A percentile compares a stretch with the other conserved stretches of the same genome.
Conservation (phyloP, 2,329 filamentous ascomycete genomes). For the Fusarium chlamydosporum region DNA sequence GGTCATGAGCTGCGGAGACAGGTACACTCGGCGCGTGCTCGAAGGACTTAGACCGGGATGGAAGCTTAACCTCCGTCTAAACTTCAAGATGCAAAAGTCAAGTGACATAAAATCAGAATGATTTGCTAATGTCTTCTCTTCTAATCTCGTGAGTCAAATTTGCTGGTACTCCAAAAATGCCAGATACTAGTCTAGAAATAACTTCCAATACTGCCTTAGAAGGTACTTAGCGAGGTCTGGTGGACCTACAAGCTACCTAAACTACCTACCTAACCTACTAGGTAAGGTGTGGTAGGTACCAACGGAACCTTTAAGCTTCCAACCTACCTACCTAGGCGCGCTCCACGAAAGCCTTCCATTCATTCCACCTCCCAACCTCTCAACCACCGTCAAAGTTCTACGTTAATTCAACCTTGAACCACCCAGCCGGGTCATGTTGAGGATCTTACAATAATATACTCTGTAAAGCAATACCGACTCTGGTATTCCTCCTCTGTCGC, state of each 20-base stretch:
- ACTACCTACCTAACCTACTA: background rate
- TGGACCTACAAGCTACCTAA: conserved; percentile 2
- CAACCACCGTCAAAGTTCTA: conserved; percentile 35
- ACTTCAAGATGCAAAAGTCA: background rate
- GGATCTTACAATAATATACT: conserved; percentile 24
- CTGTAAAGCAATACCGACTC: conserved; percentile 3
- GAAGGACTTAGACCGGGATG: background rate
- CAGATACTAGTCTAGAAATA: background rate
- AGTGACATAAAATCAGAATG: no score
- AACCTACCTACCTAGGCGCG: conserved; percentile 19
- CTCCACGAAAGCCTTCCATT: conserved; percentile 10
- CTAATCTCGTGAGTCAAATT: background rate
- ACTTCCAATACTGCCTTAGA: background rate
- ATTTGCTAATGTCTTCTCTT: background rate
- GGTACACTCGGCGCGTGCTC: background rate
- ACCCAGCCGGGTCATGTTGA: conserved; percentile 30
- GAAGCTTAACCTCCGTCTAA: background rate
- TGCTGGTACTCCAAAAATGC: background rate
- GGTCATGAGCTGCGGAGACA: background rate
- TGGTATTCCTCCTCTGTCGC: conserved; percentile 10
- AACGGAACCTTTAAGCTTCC: conserved; percentile 7
- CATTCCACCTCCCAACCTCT: conserved; percentile 45
- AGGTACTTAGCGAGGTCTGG: background rate
- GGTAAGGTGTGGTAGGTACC: conserved; percentile 1
- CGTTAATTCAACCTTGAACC: conserved; percentile 21